Percentiles rank a stretch among this genome's conserved stretches.
phyloP scores from a whole-genome alignment of 1,284 basidiomycete genomes.

The Cyathus pygmaeus region DNA sequence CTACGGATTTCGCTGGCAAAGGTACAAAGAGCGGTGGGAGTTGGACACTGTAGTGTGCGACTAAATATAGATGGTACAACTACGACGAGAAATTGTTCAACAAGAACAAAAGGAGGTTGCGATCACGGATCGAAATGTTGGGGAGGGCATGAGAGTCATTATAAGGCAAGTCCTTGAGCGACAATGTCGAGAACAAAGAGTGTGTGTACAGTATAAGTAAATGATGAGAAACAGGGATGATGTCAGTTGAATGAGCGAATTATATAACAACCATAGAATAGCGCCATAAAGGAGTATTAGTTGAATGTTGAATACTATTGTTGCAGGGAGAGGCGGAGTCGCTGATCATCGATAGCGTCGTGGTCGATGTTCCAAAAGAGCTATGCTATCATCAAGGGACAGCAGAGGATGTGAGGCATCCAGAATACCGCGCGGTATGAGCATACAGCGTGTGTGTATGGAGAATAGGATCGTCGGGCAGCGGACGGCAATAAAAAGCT shows the following conservation, averaged over 20 bases:
- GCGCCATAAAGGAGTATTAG: background rate
- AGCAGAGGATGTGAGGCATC: background rate
- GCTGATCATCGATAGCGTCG: too few relatives aligned
- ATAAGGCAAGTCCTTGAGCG: background rate
- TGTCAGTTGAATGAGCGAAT: background rate
- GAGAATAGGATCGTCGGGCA: constrained; percentile 7
- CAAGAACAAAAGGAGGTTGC: background rate
- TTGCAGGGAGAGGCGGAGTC: too few relatives aligned
- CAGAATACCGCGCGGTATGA: background rate
- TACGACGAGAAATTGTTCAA: too few relatives aligned
- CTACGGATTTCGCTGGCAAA: background rate
- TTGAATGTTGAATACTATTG: too few relatives aligned
- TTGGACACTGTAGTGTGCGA: background rate
- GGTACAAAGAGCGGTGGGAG: constrained; percentile 3
- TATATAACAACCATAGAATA: background rate
- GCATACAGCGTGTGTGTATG: too few relatives aligned
- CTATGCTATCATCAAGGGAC: too few relatives aligned
- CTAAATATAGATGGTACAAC: too few relatives aligned
- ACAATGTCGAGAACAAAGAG: background rate
- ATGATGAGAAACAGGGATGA: background rate
- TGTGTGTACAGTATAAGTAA: background rate
- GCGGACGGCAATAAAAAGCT: constrained; percentile 3
- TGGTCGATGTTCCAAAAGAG: too few relatives aligned
- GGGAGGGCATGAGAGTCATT: constrained; percentile 5
- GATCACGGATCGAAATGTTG: constrained; percentile 6